Percentiles rank a stretch among this genome's conserved stretches.
phyloP scores from a whole-genome alignment of 75 land plant genomes.

The Larix kaempferi region DNA sequence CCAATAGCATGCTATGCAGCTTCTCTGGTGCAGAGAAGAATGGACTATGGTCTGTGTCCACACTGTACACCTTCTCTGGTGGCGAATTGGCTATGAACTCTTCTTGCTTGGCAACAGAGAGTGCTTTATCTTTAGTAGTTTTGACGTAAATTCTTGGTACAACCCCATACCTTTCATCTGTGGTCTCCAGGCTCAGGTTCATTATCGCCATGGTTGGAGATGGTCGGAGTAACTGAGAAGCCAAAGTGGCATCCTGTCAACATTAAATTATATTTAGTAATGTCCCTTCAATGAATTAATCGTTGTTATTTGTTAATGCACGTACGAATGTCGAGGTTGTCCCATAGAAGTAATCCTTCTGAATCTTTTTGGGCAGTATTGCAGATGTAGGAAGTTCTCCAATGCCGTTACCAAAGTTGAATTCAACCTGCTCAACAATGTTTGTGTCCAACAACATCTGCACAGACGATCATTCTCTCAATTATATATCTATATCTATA shows the following conservation, averaged over 20 bases:
- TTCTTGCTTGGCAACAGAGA: background rate
- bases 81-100: background rate
- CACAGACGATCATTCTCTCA: too few species aligned
- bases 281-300: background rate
- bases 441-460: too few species aligned
- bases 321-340: background rate
- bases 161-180: background rate
- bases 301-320: background rate
- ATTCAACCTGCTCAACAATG: background rate
- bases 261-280: background rate
- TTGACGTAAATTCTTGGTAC: background rate
- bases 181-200: background rate
- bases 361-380: background rate
- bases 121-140: background rate
- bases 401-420: too few species aligned
- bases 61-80: background rate
- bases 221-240: background rate
- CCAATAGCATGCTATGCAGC: background rate
- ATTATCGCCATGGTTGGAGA: background rate
- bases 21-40: background rate
- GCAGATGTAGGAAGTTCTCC: too few species aligned
- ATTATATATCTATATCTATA: too few species aligned
- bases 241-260: background rate
- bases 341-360: background rate
- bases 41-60: background rate